Evolutionary conservation across 306 rosid species (phyloP), one percentile per base, ranked within the genome.

Genomic region (Oxytropis ochrocephala): DNA sequence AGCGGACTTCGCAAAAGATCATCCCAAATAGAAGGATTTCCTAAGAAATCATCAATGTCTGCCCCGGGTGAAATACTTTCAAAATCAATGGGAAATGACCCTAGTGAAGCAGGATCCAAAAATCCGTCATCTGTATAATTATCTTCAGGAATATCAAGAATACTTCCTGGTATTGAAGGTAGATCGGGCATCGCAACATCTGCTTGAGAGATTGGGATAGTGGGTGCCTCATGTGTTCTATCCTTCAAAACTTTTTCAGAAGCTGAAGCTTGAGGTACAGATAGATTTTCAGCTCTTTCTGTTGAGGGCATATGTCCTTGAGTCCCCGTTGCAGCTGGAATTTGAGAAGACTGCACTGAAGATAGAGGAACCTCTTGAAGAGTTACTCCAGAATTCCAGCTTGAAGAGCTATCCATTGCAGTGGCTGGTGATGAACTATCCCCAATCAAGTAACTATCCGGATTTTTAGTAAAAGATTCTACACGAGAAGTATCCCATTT

Each of bases 281-380:
- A 81, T 47, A 79, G 81, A 49, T 65, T 73, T 82, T 87, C 84
- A 9, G 92, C 80, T 27, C 66, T 77, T 13, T 68, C 80, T 11
- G 85, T 59, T 35, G 83, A 84, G 52, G 73, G 79, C n/a, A 59
- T 53, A 33, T 62, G 80, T 21, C 59, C 70, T n/a, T 82, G 64
- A n/a, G 81, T 58, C 42, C 75, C 82, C 0, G 78, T 64, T 30
- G 83, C 65, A 13, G 68, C 70, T 33, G 82, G 78, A 56, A 76
- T 38, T 24, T 68, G 81, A 55, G 87, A 76, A 67, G 85, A 67
- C 80, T 76, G 87, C 64, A 80, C 83, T 13, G 92, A 74, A 63
- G 83, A 71, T 29, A 81, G 96, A 7, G 81, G 77, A 53, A 88
- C 92, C 81, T 94, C 99, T 69, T 91, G 96, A 66, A 94, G 97